phyloP scores from a whole-genome alignment of 345 rosid genomes.

The rapeseed (Brassica napus) region DNA sequence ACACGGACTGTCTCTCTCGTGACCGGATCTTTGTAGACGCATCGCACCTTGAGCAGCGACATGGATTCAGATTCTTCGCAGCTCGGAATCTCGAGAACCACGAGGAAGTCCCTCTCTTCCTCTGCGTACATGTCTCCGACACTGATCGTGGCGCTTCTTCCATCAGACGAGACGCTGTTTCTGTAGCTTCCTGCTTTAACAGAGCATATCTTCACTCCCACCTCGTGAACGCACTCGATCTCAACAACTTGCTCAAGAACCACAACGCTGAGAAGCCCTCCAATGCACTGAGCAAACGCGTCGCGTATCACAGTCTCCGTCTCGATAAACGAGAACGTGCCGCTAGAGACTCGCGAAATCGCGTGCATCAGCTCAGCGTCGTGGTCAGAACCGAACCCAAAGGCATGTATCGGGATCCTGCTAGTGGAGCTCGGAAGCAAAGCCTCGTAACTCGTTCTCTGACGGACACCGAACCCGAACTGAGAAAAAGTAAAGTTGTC shows the following conservation, averaged over 20 bases:
- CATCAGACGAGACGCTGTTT: slow-evolving; percentile 49
- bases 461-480: slow-evolving; percentile 24
- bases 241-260: slow-evolving; percentile 64
- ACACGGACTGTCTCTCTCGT: slow-evolving; percentile 49
- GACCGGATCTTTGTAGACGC: slow-evolving; percentile 65
- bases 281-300: slow-evolving; percentile 98
- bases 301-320: slow-evolving; percentile 82
- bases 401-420: slow-evolving; percentile 74
- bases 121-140: slow-evolving; percentile 95
- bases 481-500: slow-evolving; percentile 62
- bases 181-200: slow-evolving; percentile 82
- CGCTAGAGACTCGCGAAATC: slow-evolving; percentile 71
- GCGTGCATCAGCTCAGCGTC: slow-evolving; percentile 90
- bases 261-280: slow-evolving; percentile 89
- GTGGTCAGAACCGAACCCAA: slow-evolving; percentile 90
- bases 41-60: slow-evolving; percentile 68
- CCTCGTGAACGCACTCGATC: slow-evolving; percentile 53
- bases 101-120: slow-evolving; percentile 90
- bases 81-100: slow-evolving; percentile 61
- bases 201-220: slow-evolving; percentile 50
- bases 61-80: slow-evolving; percentile 44
- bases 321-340: slow-evolving; percentile 94
- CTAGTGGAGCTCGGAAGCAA: slow-evolving; percentile 54
- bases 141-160: slow-evolving; percentile 52
- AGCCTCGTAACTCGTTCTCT: slow-evolving; percentile 51